Evolutionary conservation across 1,139 yeast species (phyloP).

Genomic region (Pichia inconspicua): DNA sequence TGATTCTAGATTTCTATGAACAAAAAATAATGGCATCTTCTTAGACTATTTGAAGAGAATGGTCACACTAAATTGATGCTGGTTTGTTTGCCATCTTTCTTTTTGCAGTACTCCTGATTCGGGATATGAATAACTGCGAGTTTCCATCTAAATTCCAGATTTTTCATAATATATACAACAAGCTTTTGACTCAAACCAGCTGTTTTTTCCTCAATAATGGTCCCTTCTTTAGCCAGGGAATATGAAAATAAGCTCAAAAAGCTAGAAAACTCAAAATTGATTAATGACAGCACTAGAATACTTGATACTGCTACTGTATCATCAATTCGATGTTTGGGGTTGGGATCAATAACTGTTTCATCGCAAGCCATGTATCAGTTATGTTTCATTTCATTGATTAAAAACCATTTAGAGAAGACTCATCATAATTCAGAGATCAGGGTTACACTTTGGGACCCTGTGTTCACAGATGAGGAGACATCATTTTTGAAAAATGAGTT

Average conservation of each 20-base stretch:
- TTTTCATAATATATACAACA: no score
- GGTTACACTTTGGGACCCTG: constrained; percentile 43
- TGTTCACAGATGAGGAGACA: constrained; percentile 33
- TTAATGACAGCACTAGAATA: not conserved
- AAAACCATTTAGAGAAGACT: constrained; percentile 7
- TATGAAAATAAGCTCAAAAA: not conserved
- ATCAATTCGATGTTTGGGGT: constrained; percentile 25
- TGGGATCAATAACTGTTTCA: constrained; percentile 25
- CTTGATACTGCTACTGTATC: not conserved
- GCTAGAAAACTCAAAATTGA: not conserved
- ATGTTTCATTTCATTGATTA: constrained; percentile 18
- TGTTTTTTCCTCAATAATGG: not conserved
- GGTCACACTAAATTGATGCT: no score
- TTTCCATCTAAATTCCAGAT: no score
- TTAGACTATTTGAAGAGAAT: no score
- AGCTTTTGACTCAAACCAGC: no score
- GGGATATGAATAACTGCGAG: no score
- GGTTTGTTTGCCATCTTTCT: no score
- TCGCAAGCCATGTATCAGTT: constrained; percentile 24
- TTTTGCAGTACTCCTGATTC: no score
- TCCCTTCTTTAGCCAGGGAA: not conserved
- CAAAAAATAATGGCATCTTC: no score
- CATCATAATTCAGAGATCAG: not conserved
- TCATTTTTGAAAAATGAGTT: constrained; percentile 23
- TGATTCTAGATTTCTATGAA: no score